Evolutionary conservation across 805 yeast species (phyloP).

Genomic region (Debaryomyces hansenii): DNA sequence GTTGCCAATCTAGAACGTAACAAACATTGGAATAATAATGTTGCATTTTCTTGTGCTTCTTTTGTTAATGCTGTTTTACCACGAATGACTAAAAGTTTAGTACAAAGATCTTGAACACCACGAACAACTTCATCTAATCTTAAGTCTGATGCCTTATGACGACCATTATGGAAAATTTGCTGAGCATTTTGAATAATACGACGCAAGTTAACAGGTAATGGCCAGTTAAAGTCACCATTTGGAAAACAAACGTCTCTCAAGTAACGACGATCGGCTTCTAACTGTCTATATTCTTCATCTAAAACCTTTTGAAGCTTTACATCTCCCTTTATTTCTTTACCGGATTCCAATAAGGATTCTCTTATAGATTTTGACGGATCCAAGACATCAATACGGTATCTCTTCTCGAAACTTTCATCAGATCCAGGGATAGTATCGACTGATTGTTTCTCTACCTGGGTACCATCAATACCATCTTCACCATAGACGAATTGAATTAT

Average conservation of each 20-base stretch:
- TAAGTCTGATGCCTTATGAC: constrained; percentile 85
- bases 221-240: constrained; percentile 96
- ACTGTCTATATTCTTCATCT: constrained; percentile 82
- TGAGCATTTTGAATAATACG: constrained; percentile 97
- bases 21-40: constrained; percentile 84
- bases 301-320: constrained; percentile 74
- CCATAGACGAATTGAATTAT: constrained; percentile 95
- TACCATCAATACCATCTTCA: constrained; percentile 98
- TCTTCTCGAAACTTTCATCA: constrained; percentile 74
- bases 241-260: constrained; percentile 80
- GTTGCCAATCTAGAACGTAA: constrained; percentile 89
- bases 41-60: constrained; percentile 93
- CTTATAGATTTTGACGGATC: constrained; percentile 60
- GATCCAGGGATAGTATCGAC: constrained; percentile 95
- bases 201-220: constrained; percentile 93
- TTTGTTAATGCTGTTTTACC: constrained; percentile 71
- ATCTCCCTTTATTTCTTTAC: constrained; percentile 88
- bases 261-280: constrained; percentile 72
- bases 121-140: constrained; percentile 76
- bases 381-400: constrained; percentile 85
- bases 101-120: constrained; percentile 69
- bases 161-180: constrained; percentile 93
- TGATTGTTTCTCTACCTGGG: constrained; percentile 95
- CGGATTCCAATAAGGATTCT: constrained; percentile 80
- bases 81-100: constrained; percentile 71